Conservation (phyloP, 2,329 filamentous ascomycete genomes). For the Botrytis pseudocinerea region DNA sequence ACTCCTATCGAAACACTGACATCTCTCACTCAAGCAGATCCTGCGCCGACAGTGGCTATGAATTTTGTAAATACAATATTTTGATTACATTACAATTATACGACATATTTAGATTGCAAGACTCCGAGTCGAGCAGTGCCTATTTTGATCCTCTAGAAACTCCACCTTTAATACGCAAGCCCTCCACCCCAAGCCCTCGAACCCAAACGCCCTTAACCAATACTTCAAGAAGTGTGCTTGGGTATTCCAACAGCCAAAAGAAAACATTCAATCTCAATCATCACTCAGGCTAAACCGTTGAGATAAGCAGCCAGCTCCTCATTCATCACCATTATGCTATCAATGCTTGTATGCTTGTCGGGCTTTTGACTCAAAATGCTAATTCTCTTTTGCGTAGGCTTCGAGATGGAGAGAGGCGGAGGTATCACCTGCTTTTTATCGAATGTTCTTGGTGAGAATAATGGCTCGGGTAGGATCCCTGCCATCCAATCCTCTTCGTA, state of each 20-base stretch:
- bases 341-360: slow-evolving; percentile 5
- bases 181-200: background rate
- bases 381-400: background rate
- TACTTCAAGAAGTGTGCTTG: background rate
- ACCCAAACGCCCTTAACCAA: background rate
- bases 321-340: slow-evolving; percentile 3
- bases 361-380: background rate
- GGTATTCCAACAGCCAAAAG: slow-evolving; percentile 1
- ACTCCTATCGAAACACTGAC: background rate
- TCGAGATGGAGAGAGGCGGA: slow-evolving; percentile 3
- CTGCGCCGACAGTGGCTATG: too few relatives aligned
- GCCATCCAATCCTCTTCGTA: slow-evolving; percentile 23
- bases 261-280: background rate
- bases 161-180: background rate
- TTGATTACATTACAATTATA: slow-evolving; percentile 2
- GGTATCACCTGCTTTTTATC: background rate
- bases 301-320: slow-evolving; percentile 15
- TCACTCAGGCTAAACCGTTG: background rate
- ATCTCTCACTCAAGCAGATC: background rate
- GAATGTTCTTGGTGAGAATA: background rate
- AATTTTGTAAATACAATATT: background rate
- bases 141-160: background rate
- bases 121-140: background rate
- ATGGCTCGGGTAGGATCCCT: background rate
- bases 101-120: background rate